These are phyloP conservation scores for Apiospora koreana DNA, from an alignment of 2,329 filamentous ascomycete genomes.

Conservation along the genomic window DNA sequence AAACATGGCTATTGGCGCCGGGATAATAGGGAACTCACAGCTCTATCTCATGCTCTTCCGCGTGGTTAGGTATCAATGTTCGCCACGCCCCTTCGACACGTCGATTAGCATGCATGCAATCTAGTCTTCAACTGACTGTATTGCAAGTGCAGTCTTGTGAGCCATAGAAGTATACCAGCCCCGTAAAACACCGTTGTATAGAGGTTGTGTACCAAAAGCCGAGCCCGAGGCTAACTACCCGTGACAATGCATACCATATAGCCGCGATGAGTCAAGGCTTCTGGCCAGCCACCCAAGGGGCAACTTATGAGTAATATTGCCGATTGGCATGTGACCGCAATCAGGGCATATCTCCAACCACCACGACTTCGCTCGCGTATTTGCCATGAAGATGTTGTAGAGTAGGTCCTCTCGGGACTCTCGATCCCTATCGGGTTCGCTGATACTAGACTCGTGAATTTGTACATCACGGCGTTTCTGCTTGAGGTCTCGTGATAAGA, in stretches of 20 bases:
- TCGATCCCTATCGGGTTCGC: neutral
- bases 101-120: neutral
- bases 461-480: neutral
- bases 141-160: neutral
- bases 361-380: neutral
- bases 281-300: too few relatives aligned
- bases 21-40: too few relatives aligned
- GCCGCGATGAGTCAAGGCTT: neutral
- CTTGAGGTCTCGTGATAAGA: neutral
- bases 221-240: neutral
- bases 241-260: neutral
- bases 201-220: neutral
- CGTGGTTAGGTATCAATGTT: neutral
- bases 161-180: neutral
- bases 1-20: neutral
- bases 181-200: neutral
- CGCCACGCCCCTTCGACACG: neutral
- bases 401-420: neutral
- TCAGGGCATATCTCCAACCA: neutral
- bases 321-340: neutral
- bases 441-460: neutral
- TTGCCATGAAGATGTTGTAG: neutral
- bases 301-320: neutral
- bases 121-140: neutral
- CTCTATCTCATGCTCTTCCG: neutral